Evolutionary conservation across 371 early-diverging fungal genomes (phyloP), one percentile per base, ranked within the genome.

Genomic region (Gilbertella persicaria): DNA sequence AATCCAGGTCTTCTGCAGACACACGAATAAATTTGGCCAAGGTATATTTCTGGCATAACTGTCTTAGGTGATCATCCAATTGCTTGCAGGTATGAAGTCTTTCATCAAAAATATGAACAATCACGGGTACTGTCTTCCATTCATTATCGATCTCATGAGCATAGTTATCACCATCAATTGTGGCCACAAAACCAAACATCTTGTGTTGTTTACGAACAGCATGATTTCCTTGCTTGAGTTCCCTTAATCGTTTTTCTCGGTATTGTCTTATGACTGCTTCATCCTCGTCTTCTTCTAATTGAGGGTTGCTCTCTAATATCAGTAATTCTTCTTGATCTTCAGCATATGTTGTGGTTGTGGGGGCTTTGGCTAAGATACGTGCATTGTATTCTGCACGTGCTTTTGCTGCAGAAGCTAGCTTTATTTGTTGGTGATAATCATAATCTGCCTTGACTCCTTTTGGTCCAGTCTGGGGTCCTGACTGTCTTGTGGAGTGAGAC

Each of bases 401-500:
- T 28, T 58, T 45, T 25, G 36, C 25, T 40, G 71, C 52, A 8
- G 50, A 54, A 36, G 60, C 64, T 16, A 59, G 48, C 40, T 67
- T 42, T 28, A 54, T 29, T 61, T 69, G 60, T 45, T 73, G 62
- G 42, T 75, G 64, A 55, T 64, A 68, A 7, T 58, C 67, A 45
- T 79, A 70, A 60, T 83, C 83, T 8, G 81, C 79, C 37, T 73
- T 46, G 12, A 83, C 83, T 40, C 83, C 83, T 58, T 83, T 83
- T 14, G 81, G 81, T 0, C 83, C 83, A 12, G 83, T 83, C 45
- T 79, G 76, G 12, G 67, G 69, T n/a, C 78, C 79, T 12, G 44
- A 26, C 43, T 29, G n/a, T 17, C 56, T 47, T 36, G 29, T 26
- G 38, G 45, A 46, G 29, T 45, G 46, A 33, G 46, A 41, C 12